Percentiles rank a stretch among this genome's conserved stretches.
Conservation (phyloP, 257 asterid genomes). For the Scutellaria galericulata region DNA sequence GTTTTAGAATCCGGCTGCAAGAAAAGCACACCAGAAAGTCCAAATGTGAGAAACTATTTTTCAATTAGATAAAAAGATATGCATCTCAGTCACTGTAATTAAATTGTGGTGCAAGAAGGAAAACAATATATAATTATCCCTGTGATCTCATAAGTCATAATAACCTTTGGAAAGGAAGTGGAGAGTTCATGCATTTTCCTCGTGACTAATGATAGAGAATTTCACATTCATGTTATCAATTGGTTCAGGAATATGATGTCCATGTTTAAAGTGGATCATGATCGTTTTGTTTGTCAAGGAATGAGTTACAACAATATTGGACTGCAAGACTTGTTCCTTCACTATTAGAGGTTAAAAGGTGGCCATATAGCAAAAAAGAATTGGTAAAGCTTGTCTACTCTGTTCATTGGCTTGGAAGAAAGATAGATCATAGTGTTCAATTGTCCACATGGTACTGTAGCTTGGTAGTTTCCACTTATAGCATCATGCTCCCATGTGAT, state of each 20-base stretch:
- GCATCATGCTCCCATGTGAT: not conserved
- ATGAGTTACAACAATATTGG: not conserved
- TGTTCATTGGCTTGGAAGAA: not conserved
- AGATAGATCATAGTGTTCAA: no score
- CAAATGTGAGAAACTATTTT: not conserved
- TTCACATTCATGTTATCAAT: not conserved
- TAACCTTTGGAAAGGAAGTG: slow-evolving; percentile 1
- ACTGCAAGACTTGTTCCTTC: slow-evolving; percentile 7
- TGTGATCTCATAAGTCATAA: not conserved
- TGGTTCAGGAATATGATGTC: slow-evolving; percentile 2
- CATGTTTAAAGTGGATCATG: slow-evolving; percentile 1
- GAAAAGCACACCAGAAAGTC: slow-evolving; percentile 32
- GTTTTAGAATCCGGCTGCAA: slow-evolving; percentile 86
- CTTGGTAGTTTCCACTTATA: not conserved
- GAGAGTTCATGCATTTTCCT: not conserved
- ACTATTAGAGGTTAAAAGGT: not conserved
- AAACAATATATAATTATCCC: not conserved
- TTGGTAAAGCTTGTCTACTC: not conserved
- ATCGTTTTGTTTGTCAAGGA: slow-evolving; percentile 1
- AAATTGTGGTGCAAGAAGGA: slow-evolving; percentile 26
- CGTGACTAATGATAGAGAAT: not conserved
- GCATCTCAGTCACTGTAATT: not conserved
- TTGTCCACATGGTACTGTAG: no score
- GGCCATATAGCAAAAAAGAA: not conserved
- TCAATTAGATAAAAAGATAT: slow-evolving; percentile 1